Evolutionary conservation across 768 basidiomycete species (phyloP).

Genomic region (Collybia sordida): DNA sequence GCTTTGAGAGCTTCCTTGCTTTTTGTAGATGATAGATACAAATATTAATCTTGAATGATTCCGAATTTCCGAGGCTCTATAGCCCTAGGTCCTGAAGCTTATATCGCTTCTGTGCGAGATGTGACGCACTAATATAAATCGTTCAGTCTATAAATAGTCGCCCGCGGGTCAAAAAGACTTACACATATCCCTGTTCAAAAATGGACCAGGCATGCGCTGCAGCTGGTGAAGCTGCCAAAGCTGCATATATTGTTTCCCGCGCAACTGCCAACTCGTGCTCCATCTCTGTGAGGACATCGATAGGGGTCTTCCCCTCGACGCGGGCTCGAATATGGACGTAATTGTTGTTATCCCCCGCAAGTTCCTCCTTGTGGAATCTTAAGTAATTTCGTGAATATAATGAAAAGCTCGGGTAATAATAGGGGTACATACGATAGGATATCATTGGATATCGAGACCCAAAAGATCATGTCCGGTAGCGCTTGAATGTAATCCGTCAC

Average conservation of each 20-base stretch:
- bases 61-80: not conserved
- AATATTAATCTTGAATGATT: no score
- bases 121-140: slow-evolving; percentile 3
- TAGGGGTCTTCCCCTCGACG: slow-evolving; percentile 2
- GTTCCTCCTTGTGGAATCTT: slow-evolving; percentile 20
- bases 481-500: not conserved
- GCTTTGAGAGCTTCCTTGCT: no score
- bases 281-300: slow-evolving; percentile 10
- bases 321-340: slow-evolving; percentile 13
- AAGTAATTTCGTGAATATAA: not conserved
- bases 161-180: not conserved
- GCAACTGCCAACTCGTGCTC: slow-evolving; percentile 9
- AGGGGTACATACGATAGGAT: slow-evolving; percentile 10
- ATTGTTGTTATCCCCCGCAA: slow-evolving; percentile 13
- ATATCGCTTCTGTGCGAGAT: slow-evolving; percentile 8
- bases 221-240: not conserved
- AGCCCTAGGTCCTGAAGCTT: slow-evolving; percentile 3
- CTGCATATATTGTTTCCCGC: slow-evolving; percentile 1
- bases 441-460: slow-evolving; percentile 10
- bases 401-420: not conserved
- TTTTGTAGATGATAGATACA: no score
- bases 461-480: slow-evolving; percentile 12
- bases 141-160: not conserved
- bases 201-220: slow-evolving; percentile 9
- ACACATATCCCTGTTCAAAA: slow-evolving; percentile 12